Base-by-base conservation (phyloP, 2,329 filamentous ascomycete genomes). In the Aspergillus brunneoviolaceus region DNA sequence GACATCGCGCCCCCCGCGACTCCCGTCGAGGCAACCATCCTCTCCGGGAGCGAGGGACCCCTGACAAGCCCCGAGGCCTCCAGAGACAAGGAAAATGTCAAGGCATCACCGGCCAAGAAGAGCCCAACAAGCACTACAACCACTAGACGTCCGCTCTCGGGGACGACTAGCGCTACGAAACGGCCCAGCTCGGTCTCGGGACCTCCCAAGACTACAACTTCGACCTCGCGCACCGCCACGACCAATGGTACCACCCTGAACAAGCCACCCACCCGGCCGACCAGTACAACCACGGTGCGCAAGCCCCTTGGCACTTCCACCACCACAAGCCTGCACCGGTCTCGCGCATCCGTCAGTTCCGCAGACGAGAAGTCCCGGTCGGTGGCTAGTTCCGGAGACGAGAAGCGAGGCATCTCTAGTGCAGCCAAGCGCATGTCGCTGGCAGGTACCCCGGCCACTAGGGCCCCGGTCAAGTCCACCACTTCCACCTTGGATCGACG, bases 351-450 rank as follows among this genome's bases (percentile, higher is more conserved):
- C 0, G 68, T 79, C 51, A 77, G 77, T 65, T 79, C 77, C 16
- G 76, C 77, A 9, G 77, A 79, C 60, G 77, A 79, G 63, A 78
- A 77, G 61, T 62, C 71, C 42, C 74, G 72, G 35, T 76, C 73
- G 9, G 69, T 79, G 42, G 71, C 74, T 12, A 80, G 77, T 61
- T 80, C 78, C 2, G 76, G 77, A 16, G 79, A 80, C 60, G 79
- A 80, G 62, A 77, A 72, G 61, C 74, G 71, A 55, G 76, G 76
- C 5, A 77, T 80, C 55, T 75, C 77, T 11, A 70, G 74, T 25
- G 71, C 73, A 7, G 77, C 77, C 47, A 81, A 81, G 69, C 73
- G 78, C 49, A 76, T 78, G 72, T 81, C 79, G 5, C 69, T 81
- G 57, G 76, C 72, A 9, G 72, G 77, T 4, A 75, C 72, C 12